Evolutionary conservation across 2,329 filamentous ascomycete genomes (phyloP), one percentile per base, ranked within the genome.

Genomic region (Fusarium bulbicola): DNA sequence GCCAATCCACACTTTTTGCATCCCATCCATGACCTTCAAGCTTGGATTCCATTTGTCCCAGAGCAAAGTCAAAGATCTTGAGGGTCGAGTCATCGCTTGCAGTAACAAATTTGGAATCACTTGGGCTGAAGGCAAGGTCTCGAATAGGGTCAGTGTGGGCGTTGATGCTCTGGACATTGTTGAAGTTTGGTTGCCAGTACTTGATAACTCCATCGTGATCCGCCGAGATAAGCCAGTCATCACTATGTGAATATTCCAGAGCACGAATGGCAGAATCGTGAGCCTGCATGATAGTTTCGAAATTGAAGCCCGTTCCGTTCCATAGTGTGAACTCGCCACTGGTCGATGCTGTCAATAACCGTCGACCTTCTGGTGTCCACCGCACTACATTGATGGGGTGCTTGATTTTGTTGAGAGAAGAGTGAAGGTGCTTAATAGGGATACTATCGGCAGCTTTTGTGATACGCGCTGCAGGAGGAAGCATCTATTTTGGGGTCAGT

Each of bases 251-350:
- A 85, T 97, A 99, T 73, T 91, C 90, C 50, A 95, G 87, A 15
- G 93, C 92, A 76, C 94, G 90, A 74, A 97, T 95, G 42, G 94
- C 93, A 62, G 92, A 91, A 82, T 98, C 95, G 82, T 98, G 95
- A 43, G 95, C 95, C 85, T 97, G 95, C 93, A 98, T 98, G 34
- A 99, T 98, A 7, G 96, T 98, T 84, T 99, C 96, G 78, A 99
- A 99, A 82, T 99, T 98, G 88, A 99, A 99, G 30, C 95, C 95
- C 47, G 95, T 98, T 72, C 96, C 96, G 81, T 99, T 99, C 96
- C 96, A 99, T 7, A 99, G 84, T 43, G 97, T 99, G 79, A 99
- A 99, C 81, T 99, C 96, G 79, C 96, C 96, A 81, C 95, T 98
- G 75, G 95, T 97, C 0, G 95, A 97, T 28, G 95, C 96, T 1